Evolutionary conservation across 345 rosid genomes (phyloP), one percentile per base, ranked within the genome.

Genomic region (Carallia pectinifolia): DNA sequence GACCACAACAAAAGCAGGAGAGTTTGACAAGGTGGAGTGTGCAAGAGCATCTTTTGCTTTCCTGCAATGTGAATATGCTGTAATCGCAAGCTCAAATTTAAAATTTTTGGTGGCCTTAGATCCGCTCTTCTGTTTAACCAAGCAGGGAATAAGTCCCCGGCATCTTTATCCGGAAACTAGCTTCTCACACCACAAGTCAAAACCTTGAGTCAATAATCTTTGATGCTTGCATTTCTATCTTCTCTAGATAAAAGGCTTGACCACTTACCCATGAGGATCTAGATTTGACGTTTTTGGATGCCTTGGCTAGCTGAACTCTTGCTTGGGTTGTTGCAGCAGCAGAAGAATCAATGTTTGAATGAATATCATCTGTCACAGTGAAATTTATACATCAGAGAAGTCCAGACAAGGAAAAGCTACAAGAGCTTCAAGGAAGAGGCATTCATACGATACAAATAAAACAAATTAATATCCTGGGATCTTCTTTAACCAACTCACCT

Each of bases 231-330:
- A 23, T 56, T 19, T 19, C 10, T 8, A 27, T 7, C 16, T 7
- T 56, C 33, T 56, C 27, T 16, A 44, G 10, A 44, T 44, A 44
- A 12, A 16, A 31, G 7, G 18, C 67, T 62, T 54, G 9, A 48
- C 31, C 63, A 68, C 83, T 71, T 76, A 88, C 93, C 90, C 90
- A 88, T 40, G 88, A 84, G 69, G 74, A 61, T 80, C 70, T 79
- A 69, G 93, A 73, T 77, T 86, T 88, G 48, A 81, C 80, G 73
- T 77, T 86, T 77, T 86, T 86, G 27, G 86, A 84, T 65, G 85
- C 89, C 79, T 73, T 88, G 30, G 72, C 75, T 47, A 88, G 77
- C 75, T 84, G 87, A 79, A 71, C 85, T 75, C 64, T 84, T 2
- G 83, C 87, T 60, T 88, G 87, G 58, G 69, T 75, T 66, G 87